Percentiles rank a stretch among this genome's conserved stretches.
Conservation (phyloP, 495 filamentous ascomycete genomes). For the Neurospora pannonica region DNA sequence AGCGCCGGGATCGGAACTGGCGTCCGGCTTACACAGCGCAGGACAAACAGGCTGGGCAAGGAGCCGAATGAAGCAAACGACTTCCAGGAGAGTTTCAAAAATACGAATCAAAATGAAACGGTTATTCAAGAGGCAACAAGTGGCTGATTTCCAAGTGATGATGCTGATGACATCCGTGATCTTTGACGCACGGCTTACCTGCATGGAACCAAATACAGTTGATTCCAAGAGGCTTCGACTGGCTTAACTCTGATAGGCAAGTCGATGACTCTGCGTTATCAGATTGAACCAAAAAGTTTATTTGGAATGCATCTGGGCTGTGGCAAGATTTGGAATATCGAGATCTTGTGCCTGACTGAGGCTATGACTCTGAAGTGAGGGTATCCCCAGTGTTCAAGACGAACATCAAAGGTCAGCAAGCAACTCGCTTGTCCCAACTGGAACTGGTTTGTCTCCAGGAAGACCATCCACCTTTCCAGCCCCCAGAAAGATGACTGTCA, state of each 20-base stretch:
- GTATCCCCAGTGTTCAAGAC: neutral
- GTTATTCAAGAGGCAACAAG: neutral
- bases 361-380: neutral
- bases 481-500: neutral
- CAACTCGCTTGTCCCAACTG: neutral
- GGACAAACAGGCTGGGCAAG: neutral
- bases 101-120: neutral
- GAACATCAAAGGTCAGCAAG: neutral
- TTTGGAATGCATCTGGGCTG: neutral
- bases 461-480: neutral
- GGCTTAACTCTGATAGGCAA: neutral
- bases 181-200: neutral
- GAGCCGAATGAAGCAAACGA: neutral
- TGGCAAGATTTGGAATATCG: neutral
- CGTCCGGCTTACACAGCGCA: neutral
- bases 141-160: neutral
- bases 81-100: neutral
- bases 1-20: neutral
- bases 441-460: neutral
- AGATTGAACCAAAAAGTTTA: neutral
- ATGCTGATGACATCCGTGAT: neutral
- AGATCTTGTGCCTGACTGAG: neutral
- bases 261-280: neutral
- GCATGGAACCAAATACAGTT: neutral
- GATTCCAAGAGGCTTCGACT: neutral